Base-by-base conservation (phyloP, 805 yeast species). In the Candida glaebosa region DNA sequence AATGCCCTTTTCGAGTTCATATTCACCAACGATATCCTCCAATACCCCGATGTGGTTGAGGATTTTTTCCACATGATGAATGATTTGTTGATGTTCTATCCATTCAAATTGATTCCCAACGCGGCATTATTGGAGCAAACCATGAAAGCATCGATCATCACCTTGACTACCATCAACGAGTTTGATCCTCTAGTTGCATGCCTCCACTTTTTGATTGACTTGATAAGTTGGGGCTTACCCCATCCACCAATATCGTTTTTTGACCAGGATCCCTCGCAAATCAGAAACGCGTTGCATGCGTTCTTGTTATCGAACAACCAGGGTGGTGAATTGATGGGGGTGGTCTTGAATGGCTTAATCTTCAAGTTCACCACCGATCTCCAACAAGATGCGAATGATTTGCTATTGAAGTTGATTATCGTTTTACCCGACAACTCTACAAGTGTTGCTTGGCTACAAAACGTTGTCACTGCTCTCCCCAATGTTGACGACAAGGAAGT, bases 11-110 rank as follows among this genome's bases (percentile, higher is more conserved):
- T 83, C 45, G 57, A 65, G 15, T 66, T 70, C 18, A 66, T 76
- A 48, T 49, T 53, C 37, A 47, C 51, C 19, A 35, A 32, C 25
- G 38, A 32, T 16, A 5, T 26, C 5, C 6, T 38, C 33, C 61
- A 64, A 31, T 63, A 68, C 33, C 81, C 87, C 3, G 96, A 88
- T 58, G 72, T 86, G 22, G 70, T 89, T 36, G 96, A 91, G 63
- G 96, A 90, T 65, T 90, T 82, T 57, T 87, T 82, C 73, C 70
- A 90, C 47, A 82, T 87, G 84, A 72, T 83, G 65, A 71, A 76
- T 47, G 96, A 88, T 56, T 67, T 87, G 39, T 62, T 89, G 39
- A 84, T 84, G 84, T 87, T 78, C 56, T 85, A 75, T 57, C 87
- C 89, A 0, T 61, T 71, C 41, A 66, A 75, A 46, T 68, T 80